phyloP scores from a whole-genome alignment of 441 rosid genomes.

The Cnidoscolus chayamansa region DNA sequence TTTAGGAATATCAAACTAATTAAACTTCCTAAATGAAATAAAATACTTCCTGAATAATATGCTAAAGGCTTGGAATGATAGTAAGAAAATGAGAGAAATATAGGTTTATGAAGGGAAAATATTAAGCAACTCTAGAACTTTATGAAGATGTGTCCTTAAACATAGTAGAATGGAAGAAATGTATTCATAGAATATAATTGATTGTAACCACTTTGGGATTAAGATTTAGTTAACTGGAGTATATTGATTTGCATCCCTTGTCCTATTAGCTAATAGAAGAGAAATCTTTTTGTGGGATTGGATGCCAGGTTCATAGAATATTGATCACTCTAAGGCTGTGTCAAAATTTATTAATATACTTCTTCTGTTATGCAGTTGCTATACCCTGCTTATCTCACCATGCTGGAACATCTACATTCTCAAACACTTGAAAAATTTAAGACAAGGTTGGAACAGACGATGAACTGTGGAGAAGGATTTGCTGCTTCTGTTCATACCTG shows the following conservation, averaged over 20 bases:
- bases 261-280: background rate
- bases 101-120: too few relatives aligned
- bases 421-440: slow-evolving; percentile 56
- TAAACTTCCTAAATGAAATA: too few relatives aligned
- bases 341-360: background rate
- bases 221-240: background rate
- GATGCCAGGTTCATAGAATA: background rate
- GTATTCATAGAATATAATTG: too few relatives aligned
- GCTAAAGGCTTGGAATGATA: too few relatives aligned
- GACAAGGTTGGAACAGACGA: slow-evolving; percentile 41
- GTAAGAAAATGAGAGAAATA: too few relatives aligned
- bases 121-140: too few relatives aligned
- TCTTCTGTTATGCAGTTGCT: slow-evolving; percentile 45
- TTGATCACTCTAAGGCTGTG: background rate
- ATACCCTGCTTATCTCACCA: slow-evolving; percentile 46
- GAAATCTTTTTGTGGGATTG: background rate
- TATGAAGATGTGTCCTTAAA: too few relatives aligned
- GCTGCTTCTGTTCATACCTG: slow-evolving; percentile 58
- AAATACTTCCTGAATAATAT: too few relatives aligned
- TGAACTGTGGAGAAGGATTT: slow-evolving; percentile 58
- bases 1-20: too few relatives aligned
- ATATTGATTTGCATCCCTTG: background rate
- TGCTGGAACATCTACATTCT: slow-evolving; percentile 58
- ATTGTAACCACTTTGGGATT: too few relatives aligned
- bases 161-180: too few relatives aligned